These are phyloP conservation scores for Macrotyloma uniflorum DNA, from an alignment of 306 rosid genomes.

Conservation along the genomic window DNA sequence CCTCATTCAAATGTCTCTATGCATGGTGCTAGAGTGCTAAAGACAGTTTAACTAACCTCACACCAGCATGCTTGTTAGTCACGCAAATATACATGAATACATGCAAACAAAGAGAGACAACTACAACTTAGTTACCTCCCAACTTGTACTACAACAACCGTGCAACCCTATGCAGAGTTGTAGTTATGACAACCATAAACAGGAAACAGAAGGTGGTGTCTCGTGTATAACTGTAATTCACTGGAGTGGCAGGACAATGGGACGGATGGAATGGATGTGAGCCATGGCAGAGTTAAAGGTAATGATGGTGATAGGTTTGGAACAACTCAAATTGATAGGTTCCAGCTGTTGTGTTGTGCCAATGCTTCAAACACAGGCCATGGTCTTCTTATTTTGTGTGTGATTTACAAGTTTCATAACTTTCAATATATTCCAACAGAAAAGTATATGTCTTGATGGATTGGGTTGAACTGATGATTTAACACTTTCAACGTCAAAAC, in stretches of 20 bases:
- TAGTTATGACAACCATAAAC: constrained; percentile 1
- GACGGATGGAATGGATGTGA: background rate
- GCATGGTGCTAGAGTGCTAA: background rate
- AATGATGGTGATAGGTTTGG: constrained; percentile 20
- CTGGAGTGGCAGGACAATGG: constrained; percentile 13
- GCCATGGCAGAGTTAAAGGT: background rate
- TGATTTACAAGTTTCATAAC: too few species aligned
- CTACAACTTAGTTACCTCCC: background rate
- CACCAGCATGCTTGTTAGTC: background rate
- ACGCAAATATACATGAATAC: background rate
- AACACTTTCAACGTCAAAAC: background rate
- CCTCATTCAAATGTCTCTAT: constrained; percentile 12
- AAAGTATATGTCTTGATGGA: too few species aligned
- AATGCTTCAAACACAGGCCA: constrained; percentile 8
- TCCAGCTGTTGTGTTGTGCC: background rate
- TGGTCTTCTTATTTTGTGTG: background rate
- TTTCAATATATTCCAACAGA: too few species aligned
- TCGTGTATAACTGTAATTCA: constrained; percentile 7
- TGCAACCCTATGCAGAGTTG: constrained; percentile 32
- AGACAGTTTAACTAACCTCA: constrained; percentile 26
- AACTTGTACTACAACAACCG: constrained; percentile 21
- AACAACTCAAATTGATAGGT: constrained; percentile 9
- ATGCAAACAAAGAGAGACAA: constrained; percentile 25
- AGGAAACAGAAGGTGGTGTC: constrained; percentile 19
- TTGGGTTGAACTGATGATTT: background rate